Conservation (phyloP, 371 early-diverging fungal species). For the Edhazardia aedis region DNA sequence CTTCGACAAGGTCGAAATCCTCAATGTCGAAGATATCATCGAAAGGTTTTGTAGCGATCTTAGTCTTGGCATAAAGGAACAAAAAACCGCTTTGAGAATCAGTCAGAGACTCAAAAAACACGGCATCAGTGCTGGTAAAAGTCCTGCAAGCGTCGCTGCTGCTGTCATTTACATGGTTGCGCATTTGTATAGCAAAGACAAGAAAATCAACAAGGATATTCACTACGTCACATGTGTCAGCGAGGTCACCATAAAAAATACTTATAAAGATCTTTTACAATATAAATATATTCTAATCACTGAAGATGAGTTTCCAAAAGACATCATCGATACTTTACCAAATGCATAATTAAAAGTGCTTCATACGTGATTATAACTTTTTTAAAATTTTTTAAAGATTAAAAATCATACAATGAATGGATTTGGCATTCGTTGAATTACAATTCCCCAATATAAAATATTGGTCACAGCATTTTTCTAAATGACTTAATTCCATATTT, state of each 20-base stretch:
- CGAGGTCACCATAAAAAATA: slow-evolving; percentile 48
- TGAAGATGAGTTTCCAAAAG: slow-evolving; percentile 25
- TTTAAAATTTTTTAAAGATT: too few relatives aligned
- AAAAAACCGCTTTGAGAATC: slow-evolving; percentile 39
- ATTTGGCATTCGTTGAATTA: too few relatives aligned
- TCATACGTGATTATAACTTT: too few relatives aligned
- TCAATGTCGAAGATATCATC: slow-evolving; percentile 41
- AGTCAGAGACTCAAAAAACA: slow-evolving; percentile 25
- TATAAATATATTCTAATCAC: slow-evolving; percentile 43
- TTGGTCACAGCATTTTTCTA: too few relatives aligned
- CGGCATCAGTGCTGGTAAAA: slow-evolving; percentile 45
- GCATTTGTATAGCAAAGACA: slow-evolving; percentile 38
- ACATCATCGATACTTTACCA: slow-evolving; percentile 16
- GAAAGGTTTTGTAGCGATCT: slow-evolving; percentile 48
- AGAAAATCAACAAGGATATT: slow-evolving; percentile 40
- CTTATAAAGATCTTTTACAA: slow-evolving; percentile 45
- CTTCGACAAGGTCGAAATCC: slow-evolving; percentile 35
- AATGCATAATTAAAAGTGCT: background rate
- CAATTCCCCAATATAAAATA: too few relatives aligned
- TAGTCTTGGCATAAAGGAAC: slow-evolving; percentile 38
- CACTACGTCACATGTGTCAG: slow-evolving; percentile 46
- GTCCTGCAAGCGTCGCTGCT: slow-evolving; percentile 47
- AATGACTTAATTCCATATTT: too few relatives aligned
- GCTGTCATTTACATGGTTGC: slow-evolving; percentile 47
- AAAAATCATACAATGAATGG: too few relatives aligned